These are phyloP conservation scores for Rhododendron henanense DNA, from an alignment of 148 eudicot genomes.

Conservation along the genomic window DNA sequence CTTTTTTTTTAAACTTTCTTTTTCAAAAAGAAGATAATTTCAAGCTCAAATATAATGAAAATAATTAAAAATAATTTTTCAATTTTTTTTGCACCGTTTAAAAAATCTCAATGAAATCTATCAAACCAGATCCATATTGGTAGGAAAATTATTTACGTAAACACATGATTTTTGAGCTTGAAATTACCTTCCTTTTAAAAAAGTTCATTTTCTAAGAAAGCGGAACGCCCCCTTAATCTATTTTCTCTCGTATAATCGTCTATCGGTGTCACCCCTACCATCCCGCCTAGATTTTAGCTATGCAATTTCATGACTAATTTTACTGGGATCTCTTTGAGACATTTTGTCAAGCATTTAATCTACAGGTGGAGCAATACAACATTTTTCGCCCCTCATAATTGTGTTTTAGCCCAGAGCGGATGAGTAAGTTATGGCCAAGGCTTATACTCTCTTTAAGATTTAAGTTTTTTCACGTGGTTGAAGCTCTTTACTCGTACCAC, in stretches of 20 bases:
- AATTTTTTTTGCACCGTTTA: too few species aligned
- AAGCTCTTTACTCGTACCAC: neutral
- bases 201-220: too few species aligned
- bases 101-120: too few species aligned
- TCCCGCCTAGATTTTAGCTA: neutral
- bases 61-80: too few species aligned
- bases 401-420: neutral
- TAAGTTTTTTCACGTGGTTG: neutral
- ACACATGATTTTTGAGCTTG: too few species aligned
- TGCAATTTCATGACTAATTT: neutral
- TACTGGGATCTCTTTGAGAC: neutral
- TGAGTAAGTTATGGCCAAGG: neutral
- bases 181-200: too few species aligned
- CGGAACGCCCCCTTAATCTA: too few species aligned
- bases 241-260: neutral
- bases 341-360: neutral
- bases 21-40: too few species aligned
- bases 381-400: neutral
- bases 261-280: neutral
- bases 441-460: neutral
- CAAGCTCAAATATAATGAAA: too few species aligned
- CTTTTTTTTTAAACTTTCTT: too few species aligned
- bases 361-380: neutral
- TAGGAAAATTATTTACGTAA: too few species aligned
- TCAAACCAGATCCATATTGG: too few species aligned